Evolutionary conservation across 2,329 filamentous ascomycete genomes (phyloP).

Genomic region (Diaporthe sp.): DNA sequence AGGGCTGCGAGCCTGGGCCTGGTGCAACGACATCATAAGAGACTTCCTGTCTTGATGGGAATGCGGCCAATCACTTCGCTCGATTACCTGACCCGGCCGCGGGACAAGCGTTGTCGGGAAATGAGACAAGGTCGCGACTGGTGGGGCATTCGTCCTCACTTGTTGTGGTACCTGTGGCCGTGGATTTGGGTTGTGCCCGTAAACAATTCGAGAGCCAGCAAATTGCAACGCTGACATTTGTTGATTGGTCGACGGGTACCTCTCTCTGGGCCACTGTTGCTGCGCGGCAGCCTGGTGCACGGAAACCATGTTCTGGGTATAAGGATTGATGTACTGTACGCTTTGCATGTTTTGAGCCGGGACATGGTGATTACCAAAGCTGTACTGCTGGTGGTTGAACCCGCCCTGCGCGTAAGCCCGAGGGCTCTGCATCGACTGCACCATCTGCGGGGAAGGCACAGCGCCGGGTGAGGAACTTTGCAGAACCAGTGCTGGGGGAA

Average conservation of each 20-base stretch:
- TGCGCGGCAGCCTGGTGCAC: not conserved
- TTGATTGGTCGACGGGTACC: not conserved
- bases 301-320: not conserved
- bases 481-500: not conserved
- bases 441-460: not conserved
- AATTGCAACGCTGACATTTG: not conserved
- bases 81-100: constrained; percentile 37
- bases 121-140: not conserved
- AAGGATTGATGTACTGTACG: not conserved
- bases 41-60: constrained; percentile 54
- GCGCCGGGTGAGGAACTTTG: not conserved
- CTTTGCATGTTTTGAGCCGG: constrained; percentile 10
- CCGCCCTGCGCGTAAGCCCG: constrained; percentile 2
- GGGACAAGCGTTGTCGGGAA: constrained; percentile 38
- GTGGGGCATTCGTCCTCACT: not conserved
- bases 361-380: not conserved
- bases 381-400: constrained; percentile 9
- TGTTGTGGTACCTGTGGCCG: constrained; percentile 12
- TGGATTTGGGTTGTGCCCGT: not conserved
- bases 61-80: constrained; percentile 51
- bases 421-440: constrained; percentile 15
- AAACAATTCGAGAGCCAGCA: not conserved
- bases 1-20: constrained; percentile 60
- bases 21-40: constrained; percentile 56
- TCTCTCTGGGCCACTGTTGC: not conserved